Evolutionary conservation across 805 yeast species (phyloP).

Genomic region (Candida hispaniensis): DNA sequence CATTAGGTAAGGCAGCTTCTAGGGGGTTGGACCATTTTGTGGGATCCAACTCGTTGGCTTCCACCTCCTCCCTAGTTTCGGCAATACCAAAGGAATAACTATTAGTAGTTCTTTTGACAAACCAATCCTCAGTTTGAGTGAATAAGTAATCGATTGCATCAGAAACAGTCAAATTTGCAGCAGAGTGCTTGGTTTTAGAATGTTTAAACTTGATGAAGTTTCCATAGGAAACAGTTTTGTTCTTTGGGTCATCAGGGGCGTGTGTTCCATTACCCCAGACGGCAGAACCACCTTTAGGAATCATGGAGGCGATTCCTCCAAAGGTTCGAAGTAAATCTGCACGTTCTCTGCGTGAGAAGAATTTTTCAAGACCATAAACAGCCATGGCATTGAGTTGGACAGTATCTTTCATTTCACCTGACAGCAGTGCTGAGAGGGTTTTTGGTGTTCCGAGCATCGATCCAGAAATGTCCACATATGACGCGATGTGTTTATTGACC

Average conservation of each 20-base stretch:
- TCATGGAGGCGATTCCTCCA: slow-evolving; percentile 93
- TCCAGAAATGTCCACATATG: slow-evolving; percentile 82
- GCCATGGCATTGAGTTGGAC: slow-evolving; percentile 89
- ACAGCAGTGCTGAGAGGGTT: slow-evolving; percentile 78
- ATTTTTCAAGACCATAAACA: slow-evolving; percentile 86
- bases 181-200: slow-evolving; percentile 34
- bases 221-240: slow-evolving; percentile 45
- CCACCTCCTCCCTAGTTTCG: slow-evolving; percentile 45
- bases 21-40: slow-evolving; percentile 90
- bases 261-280: slow-evolving; percentile 70
- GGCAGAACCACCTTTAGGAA: slow-evolving; percentile 87
- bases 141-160: slow-evolving; percentile 59
- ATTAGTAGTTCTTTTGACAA: slow-evolving; percentile 46
- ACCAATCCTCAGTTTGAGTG: slow-evolving; percentile 68
- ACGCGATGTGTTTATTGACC: slow-evolving; percentile 77
- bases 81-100: slow-evolving; percentile 79
- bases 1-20: slow-evolving; percentile 83
- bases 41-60: slow-evolving; percentile 55
- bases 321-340: slow-evolving; percentile 74
- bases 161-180: slow-evolving; percentile 48
- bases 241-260: slow-evolving; percentile 59
- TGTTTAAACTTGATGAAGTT: slow-evolving; percentile 58
- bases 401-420: slow-evolving; percentile 98
- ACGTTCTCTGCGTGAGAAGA: slow-evolving; percentile 81
- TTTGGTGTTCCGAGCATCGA: slow-evolving; percentile 91